Percentiles rank a stretch among this genome's conserved stretches.
Conservation (phyloP, 768 basidiomycete species). For the Serendipita sp. region DNA sequence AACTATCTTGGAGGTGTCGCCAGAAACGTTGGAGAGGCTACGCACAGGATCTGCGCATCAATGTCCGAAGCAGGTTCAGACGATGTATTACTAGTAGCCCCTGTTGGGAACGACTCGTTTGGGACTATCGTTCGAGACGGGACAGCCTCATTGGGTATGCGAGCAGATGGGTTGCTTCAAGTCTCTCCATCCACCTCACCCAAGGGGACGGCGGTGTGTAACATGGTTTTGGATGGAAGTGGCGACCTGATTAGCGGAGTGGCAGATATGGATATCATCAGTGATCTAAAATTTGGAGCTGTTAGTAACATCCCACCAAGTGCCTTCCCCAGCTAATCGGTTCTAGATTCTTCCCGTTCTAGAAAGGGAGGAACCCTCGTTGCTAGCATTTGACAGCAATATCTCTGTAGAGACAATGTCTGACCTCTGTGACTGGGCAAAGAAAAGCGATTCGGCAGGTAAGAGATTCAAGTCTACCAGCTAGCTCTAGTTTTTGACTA, state of each 20-base stretch:
- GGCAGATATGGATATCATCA: constrained; percentile 74
- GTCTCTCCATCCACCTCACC: constrained; percentile 1
- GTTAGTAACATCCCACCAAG: constrained; percentile 14
- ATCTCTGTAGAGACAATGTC: constrained; percentile 40
- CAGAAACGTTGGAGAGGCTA: constrained; percentile 87
- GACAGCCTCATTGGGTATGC: constrained; percentile 49
- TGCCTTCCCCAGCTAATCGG: not conserved
- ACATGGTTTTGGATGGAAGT: constrained; percentile 54
- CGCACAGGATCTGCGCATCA: constrained; percentile 41
- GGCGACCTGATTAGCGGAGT: constrained; percentile 73
- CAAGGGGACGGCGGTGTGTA: constrained; percentile 52
- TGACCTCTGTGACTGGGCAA: constrained; percentile 25
- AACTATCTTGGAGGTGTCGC: constrained; percentile 78
- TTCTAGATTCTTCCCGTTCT: constrained; percentile 38
- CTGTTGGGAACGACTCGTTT: constrained; percentile 62
- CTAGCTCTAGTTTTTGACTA: constrained; percentile 1
- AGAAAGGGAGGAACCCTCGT: constrained; percentile 28
- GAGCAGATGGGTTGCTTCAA: constrained; percentile 59
- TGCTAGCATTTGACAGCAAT: constrained; percentile 70
- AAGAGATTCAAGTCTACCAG: not conserved
- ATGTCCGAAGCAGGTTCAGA: constrained; percentile 13
- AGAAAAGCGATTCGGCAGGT: not conserved
- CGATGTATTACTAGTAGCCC: constrained; percentile 47
- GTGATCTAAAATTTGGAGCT: constrained; percentile 28
- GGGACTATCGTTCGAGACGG: constrained; percentile 49